Percentiles rank a stretch among this genome's conserved stretches.
These are phyloP conservation scores for Ceratocystis variospora DNA, from an alignment of 2,329 filamentous ascomycete genomes.

Conservation along the genomic window DNA sequence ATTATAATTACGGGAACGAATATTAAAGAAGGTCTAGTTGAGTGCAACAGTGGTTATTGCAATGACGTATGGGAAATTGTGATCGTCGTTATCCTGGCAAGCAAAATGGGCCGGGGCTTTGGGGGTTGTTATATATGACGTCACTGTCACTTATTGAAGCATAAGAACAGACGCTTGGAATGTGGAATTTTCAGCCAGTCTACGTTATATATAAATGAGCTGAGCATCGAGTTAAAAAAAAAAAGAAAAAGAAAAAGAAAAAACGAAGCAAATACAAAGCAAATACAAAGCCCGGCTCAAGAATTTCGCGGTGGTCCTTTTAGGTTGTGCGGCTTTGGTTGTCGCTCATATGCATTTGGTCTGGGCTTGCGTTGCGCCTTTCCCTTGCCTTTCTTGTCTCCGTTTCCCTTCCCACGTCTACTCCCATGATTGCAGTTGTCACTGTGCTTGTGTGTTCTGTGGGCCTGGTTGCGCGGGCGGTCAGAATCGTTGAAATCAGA, in stretches of 20 bases:
- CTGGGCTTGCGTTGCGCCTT: conserved; percentile 40
- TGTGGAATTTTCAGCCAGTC: too few species aligned
- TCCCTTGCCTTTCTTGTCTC: conserved; percentile 28
- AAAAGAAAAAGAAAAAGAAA: background rate
- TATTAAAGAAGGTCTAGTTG: background rate
- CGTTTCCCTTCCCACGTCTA: conserved; percentile 29
- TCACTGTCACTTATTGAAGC: too few species aligned
- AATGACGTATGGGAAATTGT: background rate
- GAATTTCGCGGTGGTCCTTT: background rate
- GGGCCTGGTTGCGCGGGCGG: conserved; percentile 21
- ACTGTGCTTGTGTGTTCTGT: background rate
- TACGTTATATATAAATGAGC: background rate
- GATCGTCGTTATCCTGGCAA: too few species aligned
- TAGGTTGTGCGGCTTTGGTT: conserved; percentile 29
- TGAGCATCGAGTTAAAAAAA: background rate
- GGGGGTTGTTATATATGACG: too few species aligned
- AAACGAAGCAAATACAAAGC: background rate
- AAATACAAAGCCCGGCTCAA: background rate
- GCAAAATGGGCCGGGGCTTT: too few species aligned
- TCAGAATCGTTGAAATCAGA: conserved; percentile 26
- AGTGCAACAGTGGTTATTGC: background rate
- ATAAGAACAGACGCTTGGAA: too few species aligned
- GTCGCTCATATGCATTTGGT: conserved; percentile 71
- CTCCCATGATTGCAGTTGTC: conserved; percentile 22
- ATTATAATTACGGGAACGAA: background rate